These are phyloP conservation scores for Euphorbia pulcherrima DNA, from an alignment of 345 rosid species.

Conservation along the genomic window DNA sequence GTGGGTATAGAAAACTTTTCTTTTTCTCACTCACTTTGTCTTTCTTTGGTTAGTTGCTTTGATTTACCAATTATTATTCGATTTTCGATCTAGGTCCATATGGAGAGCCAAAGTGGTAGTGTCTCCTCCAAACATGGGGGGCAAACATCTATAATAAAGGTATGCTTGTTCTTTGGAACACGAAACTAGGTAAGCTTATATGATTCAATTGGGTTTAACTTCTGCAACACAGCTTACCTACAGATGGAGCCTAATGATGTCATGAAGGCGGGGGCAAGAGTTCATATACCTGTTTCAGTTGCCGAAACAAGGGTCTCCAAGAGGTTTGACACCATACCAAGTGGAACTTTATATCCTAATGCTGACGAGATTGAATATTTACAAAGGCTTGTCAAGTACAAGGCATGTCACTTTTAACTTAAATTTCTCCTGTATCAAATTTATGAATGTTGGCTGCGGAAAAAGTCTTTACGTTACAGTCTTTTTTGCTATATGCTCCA, in stretches of 20 bases:
- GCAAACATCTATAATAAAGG: constrained; percentile 50
- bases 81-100: constrained; percentile 42
- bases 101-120: constrained; percentile 36
- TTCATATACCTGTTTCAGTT: constrained; percentile 65
- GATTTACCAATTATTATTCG: neutral
- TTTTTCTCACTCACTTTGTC: neutral
- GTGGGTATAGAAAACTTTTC: constrained; percentile 33
- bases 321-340: constrained; percentile 82
- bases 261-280: constrained; percentile 62
- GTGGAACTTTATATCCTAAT: constrained; percentile 84
- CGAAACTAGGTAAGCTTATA: neutral
- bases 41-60: neutral
- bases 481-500: constrained; percentile 3
- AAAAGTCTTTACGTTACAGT: neutral
- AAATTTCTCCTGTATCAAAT: neutral
- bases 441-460: neutral
- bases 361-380: constrained; percentile 86
- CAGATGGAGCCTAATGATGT: constrained; percentile 70
- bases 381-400: constrained; percentile 85
- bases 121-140: constrained; percentile 26
- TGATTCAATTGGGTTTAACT: constrained; percentile 25
- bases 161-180: constrained; percentile 1
- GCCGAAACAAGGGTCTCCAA: constrained; percentile 65
- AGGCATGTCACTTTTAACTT: constrained; percentile 38
- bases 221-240: constrained; percentile 37